A percentile compares a stretch with the other conserved stretches of the same genome.
Conservation (phyloP, 2,329 filamentous ascomycete species). For the Colletotrichum filicis region DNA sequence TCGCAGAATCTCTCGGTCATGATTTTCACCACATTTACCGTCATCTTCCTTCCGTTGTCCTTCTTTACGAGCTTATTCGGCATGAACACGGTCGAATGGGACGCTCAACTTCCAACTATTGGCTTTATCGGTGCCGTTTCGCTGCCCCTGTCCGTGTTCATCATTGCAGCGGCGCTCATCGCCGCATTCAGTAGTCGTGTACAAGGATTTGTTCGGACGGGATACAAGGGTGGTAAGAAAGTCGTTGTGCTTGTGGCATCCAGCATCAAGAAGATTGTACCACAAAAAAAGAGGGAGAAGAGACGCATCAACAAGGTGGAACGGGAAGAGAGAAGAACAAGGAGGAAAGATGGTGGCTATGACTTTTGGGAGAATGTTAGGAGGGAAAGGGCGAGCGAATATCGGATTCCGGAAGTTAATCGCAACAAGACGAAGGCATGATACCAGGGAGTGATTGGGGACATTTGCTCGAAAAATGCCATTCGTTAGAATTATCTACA, state of each 20-base stretch:
- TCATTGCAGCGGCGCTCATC: slow-evolving; percentile 63
- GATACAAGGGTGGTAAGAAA: slow-evolving; percentile 20
- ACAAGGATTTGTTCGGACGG: slow-evolving; percentile 44
- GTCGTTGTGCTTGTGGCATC: background rate
- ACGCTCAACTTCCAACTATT: slow-evolving; percentile 57
- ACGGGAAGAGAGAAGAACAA: slow-evolving; percentile 15
- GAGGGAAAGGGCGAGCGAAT: slow-evolving; percentile 51
- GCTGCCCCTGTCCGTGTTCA: slow-evolving; percentile 56
- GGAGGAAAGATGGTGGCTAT: slow-evolving; percentile 46
- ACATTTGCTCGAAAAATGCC: too few relatives aligned
- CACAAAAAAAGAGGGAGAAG: slow-evolving; percentile 26
- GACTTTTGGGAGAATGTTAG: slow-evolving; percentile 55
- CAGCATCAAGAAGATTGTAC: slow-evolving; percentile 3
- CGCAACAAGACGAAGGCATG: slow-evolving; percentile 34
- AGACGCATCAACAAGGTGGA: slow-evolving; percentile 32
- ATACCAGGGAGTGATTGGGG: background rate
- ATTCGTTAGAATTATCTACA: background rate
- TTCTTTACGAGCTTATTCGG: slow-evolving; percentile 75
- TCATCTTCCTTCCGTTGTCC: slow-evolving; percentile 71
- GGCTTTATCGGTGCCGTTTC: slow-evolving; percentile 59
- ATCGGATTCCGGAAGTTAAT: slow-evolving; percentile 52
- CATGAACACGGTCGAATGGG: slow-evolving; percentile 73
- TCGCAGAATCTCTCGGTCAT: slow-evolving; percentile 72
- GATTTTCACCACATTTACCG: slow-evolving; percentile 73
- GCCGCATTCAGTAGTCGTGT: slow-evolving; percentile 65